phyloP scores from a whole-genome alignment of 2,329 filamentous ascomycete species.

The Calonectria honghensis region DNA sequence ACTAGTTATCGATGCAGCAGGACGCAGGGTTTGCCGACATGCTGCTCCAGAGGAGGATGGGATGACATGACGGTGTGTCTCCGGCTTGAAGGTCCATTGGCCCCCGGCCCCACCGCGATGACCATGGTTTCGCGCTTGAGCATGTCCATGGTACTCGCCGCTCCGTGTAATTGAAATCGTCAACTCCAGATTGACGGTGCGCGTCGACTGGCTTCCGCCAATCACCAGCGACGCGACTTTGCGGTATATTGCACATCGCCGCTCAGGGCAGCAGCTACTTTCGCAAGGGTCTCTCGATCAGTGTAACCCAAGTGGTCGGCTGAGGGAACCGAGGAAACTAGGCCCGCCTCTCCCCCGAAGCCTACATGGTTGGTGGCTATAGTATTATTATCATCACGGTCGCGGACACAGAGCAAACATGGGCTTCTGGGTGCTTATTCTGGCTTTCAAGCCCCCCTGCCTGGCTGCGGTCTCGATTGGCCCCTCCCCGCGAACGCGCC shows the following conservation, averaged over 20 bases:
- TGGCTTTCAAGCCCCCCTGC: constrained; percentile 32
- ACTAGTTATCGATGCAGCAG: constrained; percentile 48
- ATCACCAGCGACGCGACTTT: constrained; percentile 46
- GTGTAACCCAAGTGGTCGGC: constrained; percentile 50
- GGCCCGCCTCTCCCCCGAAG: constrained; percentile 52
- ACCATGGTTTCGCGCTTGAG: constrained; percentile 50
- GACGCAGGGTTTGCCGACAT: constrained; percentile 47
- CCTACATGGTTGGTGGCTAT: constrained; percentile 38
- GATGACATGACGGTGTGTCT: constrained; percentile 47
- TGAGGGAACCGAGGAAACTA: constrained; percentile 53
- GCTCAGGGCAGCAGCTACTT: constrained; percentile 42
- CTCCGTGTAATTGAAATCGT: constrained; percentile 47
- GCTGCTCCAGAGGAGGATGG: constrained; percentile 42
- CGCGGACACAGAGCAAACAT: constrained; percentile 28
- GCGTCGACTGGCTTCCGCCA: constrained; percentile 46
- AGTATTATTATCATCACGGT: constrained; percentile 35
- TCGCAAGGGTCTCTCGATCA: constrained; percentile 50
- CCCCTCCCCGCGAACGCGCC: constrained; percentile 34
- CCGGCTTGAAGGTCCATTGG: constrained; percentile 43
- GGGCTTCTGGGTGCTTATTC: constrained; percentile 27
- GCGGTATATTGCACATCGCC: constrained; percentile 51
- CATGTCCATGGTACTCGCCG: constrained; percentile 41
- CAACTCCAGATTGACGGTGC: constrained; percentile 43
- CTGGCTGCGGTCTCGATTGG: constrained; percentile 27
- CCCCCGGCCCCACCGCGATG: constrained; percentile 44